Base-by-base conservation (phyloP, 306 rosid species). In the Purshia tridentata region DNA sequence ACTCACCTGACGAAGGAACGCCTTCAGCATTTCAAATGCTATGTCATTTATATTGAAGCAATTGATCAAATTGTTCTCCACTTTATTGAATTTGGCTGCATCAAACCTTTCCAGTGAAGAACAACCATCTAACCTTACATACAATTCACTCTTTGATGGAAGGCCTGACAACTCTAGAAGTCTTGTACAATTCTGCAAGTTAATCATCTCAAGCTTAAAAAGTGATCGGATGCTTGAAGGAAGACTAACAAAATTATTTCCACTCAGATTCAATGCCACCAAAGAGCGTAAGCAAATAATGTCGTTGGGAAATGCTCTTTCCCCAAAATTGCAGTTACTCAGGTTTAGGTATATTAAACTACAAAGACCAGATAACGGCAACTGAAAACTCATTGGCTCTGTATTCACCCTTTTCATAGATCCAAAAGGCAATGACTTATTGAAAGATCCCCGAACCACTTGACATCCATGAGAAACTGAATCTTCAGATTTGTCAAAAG, bases 311-410 rank as follows among this genome's bases (percentile, higher is more conserved):
- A 55, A 18, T 13, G 16, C 54, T 0, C 18, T 4, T 4, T 53
- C 35, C n/a, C 51, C 51, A 11, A 72, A 45, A 54, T 72, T 72
- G 67, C 67, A 72, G 9, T 72, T 54, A 72, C 68, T 72, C 8
- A 72, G 60, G n/a, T 3, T 45, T 41, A 72, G 12, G 22, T 13
- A 49, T 55, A 20, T 73, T 29, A 29, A 29, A 29, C 2, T n/a
- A 61, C 57, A 53, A 4, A 53, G 57, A 53, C 8, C 57, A 53
- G 60, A 19, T 8, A 9, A 4, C 9, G 60, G 60, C 60, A 10
- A 19, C 37, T 55, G 53, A 6, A 1, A 2, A 55, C 15, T 19
- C 60, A 4, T 20, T 55, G 39, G 60, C 4, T 55, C 60, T 8
- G 4, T 20, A 20, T 20, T 9, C 2, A 14, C 39, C 19, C 12